Base-by-base conservation (phyloP, 805 yeast species). In the Teunomyces stri region DNA sequence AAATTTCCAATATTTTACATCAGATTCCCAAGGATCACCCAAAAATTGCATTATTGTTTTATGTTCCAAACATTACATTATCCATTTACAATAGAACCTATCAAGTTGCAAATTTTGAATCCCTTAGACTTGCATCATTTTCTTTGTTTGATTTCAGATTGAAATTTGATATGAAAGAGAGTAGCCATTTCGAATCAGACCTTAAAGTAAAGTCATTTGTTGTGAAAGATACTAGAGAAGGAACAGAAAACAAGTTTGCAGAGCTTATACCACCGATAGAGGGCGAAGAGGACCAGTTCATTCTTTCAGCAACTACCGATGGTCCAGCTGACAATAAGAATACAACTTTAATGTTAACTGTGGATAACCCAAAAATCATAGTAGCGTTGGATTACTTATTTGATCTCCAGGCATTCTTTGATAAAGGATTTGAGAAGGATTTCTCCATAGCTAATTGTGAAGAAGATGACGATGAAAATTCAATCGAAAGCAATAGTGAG, bases 341-440 rank as follows among this genome's bases (percentile, higher is more conserved):
- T 31, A 72, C 80, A 4, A 76, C 80, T 16, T 57, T 68, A 0
- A 75, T 83, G 58, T 59, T 86, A 4, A 81, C 89, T 0, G 76
- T 92, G 9, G 96, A 89, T 50, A 86, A 85, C 51, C 97, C 97
- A 0, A 80, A 79, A 48, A 77, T 86, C 9, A 82, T 94, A 42
- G 62, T 94, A 25, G 97, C 97, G 0, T 69, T 94, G 54, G 98
- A 91, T 60, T 91, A 89, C 63, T 59, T 92, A 30, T 80, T 91
- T 64, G 88, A 94, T 1, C 58, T 94, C 54, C 87, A 87, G 52
- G 60, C 70, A 0, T 91, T 85, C 60, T 62, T 72, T n/a, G 83
- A 78, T 46, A 71, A 70, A 38, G 87, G 82, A 0, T 53, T 78
- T 21, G 66, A 62, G 28, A 55, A 49, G 13, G 62, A 53, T 27